Conservation (phyloP, 305 asterid genomes). For the Fraxinus floribunda region DNA sequence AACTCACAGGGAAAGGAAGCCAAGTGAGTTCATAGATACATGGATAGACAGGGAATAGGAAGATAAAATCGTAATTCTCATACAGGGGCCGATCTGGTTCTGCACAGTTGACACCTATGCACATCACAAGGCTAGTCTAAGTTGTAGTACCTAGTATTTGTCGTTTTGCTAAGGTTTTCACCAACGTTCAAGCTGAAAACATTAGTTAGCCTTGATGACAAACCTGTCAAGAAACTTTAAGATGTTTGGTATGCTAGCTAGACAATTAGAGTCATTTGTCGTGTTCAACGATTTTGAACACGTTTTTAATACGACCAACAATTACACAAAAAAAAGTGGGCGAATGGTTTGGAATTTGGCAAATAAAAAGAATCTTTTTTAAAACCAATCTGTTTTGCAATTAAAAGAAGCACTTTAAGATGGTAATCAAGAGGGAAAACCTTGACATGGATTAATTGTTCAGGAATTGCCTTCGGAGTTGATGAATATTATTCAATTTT, state of each 20-base stretch:
- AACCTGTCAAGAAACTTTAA: not conserved
- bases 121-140: not conserved
- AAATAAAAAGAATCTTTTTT: not conserved
- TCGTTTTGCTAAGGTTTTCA: not conserved
- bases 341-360: not conserved
- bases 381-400: not conserved
- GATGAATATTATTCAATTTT: not conserved
- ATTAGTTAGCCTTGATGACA: not conserved
- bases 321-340: not conserved
- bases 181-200: not conserved
- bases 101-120: constrained; percentile 69
- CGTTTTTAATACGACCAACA: not conserved
- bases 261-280: not conserved
- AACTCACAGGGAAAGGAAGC: not conserved
- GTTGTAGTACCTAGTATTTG: not conserved
- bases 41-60: not conserved
- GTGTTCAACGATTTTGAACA: not conserved
- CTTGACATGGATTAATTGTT: not conserved
- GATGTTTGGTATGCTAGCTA: not conserved
- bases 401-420: not conserved
- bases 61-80: constrained; percentile 24
- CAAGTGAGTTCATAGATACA: not conserved
- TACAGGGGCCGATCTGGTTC: constrained; percentile 77
- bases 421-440: not conserved
- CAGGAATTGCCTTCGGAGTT: not conserved